Evolutionary conservation across 75 land plant genomes (phyloP).

Genomic region (Azolla pinnata): DNA sequence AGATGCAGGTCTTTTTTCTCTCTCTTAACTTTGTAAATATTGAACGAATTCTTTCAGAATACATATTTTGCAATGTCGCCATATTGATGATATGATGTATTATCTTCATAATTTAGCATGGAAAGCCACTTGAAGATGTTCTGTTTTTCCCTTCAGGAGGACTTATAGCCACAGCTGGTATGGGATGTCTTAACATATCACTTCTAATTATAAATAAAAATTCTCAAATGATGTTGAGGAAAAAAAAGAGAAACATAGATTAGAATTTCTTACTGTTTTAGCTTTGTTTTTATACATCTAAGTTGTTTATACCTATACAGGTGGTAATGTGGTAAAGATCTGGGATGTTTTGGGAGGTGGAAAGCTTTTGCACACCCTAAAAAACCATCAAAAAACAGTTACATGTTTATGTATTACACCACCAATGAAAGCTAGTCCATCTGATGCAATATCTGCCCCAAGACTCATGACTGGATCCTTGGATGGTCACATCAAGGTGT

Average conservation of each 20-base stretch:
- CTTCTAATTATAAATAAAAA: too few relatives aligned
- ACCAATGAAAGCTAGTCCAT: constrained; percentile 20
- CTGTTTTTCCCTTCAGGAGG: constrained; percentile 85
- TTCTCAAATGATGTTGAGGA: too few relatives aligned
- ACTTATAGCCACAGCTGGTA: constrained; percentile 71
- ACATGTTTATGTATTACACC: constrained; percentile 49
- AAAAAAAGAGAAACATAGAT: too few relatives aligned
- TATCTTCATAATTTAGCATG: constrained; percentile 41
- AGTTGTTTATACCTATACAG: constrained; percentile 15
- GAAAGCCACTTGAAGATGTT: constrained; percentile 65
- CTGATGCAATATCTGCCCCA: constrained; percentile 16
- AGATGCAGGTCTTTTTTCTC: constrained; percentile 25
- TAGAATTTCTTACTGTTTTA: neutral
- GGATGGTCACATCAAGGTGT: constrained; percentile 87
- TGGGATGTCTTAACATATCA: too few relatives aligned
- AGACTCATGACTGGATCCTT: constrained; percentile 70
- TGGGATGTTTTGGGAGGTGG: constrained; percentile 97
- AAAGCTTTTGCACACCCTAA: constrained; percentile 48
- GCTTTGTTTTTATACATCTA: neutral
- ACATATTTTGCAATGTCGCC: neutral
- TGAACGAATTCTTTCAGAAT: neutral
- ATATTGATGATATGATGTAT: neutral
- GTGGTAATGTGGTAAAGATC: constrained; percentile 76
- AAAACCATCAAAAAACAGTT: constrained; percentile 87
- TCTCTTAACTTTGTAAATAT: neutral